phyloP scores from a whole-genome alignment of 2,329 filamentous ascomycete species.

The Clarireedia sp. region DNA sequence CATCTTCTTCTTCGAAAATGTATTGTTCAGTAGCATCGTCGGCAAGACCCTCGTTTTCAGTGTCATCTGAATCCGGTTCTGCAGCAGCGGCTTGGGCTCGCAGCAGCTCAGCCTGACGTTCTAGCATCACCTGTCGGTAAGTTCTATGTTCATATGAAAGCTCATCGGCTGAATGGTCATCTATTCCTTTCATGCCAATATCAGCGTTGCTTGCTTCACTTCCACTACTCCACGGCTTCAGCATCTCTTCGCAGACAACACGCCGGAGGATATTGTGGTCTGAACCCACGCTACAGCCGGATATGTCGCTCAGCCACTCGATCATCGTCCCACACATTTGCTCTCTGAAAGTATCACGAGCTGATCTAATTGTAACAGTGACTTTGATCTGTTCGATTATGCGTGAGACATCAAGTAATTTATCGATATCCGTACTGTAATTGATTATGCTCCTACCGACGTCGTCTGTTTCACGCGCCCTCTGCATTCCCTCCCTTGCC shows the following conservation, averaged over 20 bases:
- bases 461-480: slow-evolving; percentile 83
- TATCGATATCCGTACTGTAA: slow-evolving; percentile 62
- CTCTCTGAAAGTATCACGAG: slow-evolving; percentile 91
- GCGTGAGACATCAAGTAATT: slow-evolving; percentile 68
- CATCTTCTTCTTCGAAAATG: slow-evolving; percentile 28
- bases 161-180: slow-evolving; percentile 62
- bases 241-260: slow-evolving; percentile 82
- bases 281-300: slow-evolving; percentile 75
- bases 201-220: slow-evolving; percentile 74
- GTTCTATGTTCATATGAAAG: slow-evolving; percentile 18
- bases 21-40: slow-evolving; percentile 39
- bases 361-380: slow-evolving; percentile 87
- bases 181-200: slow-evolving; percentile 70
- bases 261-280: slow-evolving; percentile 73
- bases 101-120: slow-evolving; percentile 17
- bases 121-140: slow-evolving; percentile 15
- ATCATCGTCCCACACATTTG: slow-evolving; percentile 98
- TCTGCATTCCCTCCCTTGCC: slow-evolving; percentile 57
- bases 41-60: slow-evolving; percentile 20
- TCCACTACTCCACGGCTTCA: slow-evolving; percentile 79
- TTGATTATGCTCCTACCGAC: slow-evolving; percentile 80
- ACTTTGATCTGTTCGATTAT: slow-evolving; percentile 93
- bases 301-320: slow-evolving; percentile 90
- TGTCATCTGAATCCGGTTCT: slow-evolving; percentile 13
- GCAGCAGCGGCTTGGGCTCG: slow-evolving; percentile 15